phyloP scores from a whole-genome alignment of 2,329 filamentous ascomycete species.

The Teratosphaeria epicoccoides region DNA sequence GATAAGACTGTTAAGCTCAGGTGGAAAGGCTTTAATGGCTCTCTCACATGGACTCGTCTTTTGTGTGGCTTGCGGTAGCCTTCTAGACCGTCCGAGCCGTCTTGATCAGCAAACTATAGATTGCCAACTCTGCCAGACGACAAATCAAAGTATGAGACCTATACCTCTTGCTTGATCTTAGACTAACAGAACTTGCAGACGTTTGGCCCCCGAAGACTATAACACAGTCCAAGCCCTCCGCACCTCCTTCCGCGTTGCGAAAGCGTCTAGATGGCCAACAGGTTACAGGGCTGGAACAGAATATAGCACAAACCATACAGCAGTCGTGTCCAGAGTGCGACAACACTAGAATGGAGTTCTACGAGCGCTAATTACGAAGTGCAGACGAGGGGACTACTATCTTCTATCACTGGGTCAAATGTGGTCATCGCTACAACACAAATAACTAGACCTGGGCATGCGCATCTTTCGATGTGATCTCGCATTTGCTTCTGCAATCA shows the following conservation, averaged over 20 bases:
- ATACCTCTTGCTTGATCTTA: not conserved
- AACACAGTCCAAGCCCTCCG: not conserved
- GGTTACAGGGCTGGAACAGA: not conserved
- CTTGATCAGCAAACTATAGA: not conserved
- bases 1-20: too few species aligned
- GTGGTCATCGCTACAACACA: not conserved
- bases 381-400: not conserved
- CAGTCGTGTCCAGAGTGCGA: not conserved
- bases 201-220: not conserved
- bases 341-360: not conserved
- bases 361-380: not conserved
- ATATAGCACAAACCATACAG: not conserved
- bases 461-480: too few species aligned
- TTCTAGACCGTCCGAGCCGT: not conserved
- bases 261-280: not conserved
- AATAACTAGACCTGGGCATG: not conserved
- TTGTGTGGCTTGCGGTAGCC: not conserved
- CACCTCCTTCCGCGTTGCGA: not conserved
- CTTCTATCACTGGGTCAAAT: not conserved
- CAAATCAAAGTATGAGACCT: not conserved
- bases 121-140: not conserved
- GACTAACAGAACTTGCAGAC: not conserved
- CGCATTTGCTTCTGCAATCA: too few species aligned
- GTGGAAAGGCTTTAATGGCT: too few species aligned
- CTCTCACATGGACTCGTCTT: too few species aligned